A percentile compares a stretch with the other conserved stretches of the same genome.
Evolutionary conservation across 306 rosid genomes (phyloP).

Genomic region (Pterocarpus macrocarpus): DNA sequence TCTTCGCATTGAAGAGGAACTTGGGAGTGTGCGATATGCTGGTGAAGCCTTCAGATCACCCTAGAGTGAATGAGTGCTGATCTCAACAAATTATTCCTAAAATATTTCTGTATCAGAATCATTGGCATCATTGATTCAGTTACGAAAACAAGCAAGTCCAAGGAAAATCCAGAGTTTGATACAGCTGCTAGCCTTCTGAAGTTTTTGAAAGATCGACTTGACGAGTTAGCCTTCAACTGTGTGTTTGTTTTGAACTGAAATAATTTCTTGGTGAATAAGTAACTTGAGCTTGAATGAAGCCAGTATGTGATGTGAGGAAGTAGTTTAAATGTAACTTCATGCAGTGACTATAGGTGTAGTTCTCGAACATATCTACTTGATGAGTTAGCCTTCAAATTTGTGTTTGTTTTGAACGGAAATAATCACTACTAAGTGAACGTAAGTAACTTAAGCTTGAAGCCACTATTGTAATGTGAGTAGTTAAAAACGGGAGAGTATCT

Average conservation of each 20-base stretch:
- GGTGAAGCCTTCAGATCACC: conserved; percentile 95
- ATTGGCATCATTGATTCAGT: conserved; percentile 16
- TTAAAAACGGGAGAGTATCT: too few relatives aligned
- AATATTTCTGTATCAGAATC: conserved; percentile 26
- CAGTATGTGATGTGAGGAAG: conserved; percentile 31
- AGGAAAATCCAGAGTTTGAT: conserved; percentile 44
- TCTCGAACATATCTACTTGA: neutral
- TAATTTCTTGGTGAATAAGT: conserved; percentile 14
- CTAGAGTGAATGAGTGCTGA: conserved; percentile 41
- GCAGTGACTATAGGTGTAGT: conserved; percentile 28
- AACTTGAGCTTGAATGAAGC: conserved; percentile 28
- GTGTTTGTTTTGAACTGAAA: conserved; percentile 38
- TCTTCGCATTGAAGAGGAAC: conserved; percentile 97
- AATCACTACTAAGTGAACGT: neutral
- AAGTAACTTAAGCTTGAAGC: neutral
- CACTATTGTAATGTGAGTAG: neutral
- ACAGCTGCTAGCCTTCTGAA: conserved; percentile 26
- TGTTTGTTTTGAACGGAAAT: neutral
- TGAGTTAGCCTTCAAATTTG: neutral
- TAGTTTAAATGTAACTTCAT: conserved; percentile 28
- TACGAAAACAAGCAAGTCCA: conserved; percentile 19
- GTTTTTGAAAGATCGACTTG: conserved; percentile 11
- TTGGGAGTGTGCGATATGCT: conserved; percentile 89
- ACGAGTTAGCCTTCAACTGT: conserved; percentile 26
- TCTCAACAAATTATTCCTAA: conserved; percentile 5